Evolutionary conservation across 176 grass and related monocot genomes (phyloP), one percentile per base, ranked within the genome.

Genomic region (Cenchrus fungigraminus): DNA sequence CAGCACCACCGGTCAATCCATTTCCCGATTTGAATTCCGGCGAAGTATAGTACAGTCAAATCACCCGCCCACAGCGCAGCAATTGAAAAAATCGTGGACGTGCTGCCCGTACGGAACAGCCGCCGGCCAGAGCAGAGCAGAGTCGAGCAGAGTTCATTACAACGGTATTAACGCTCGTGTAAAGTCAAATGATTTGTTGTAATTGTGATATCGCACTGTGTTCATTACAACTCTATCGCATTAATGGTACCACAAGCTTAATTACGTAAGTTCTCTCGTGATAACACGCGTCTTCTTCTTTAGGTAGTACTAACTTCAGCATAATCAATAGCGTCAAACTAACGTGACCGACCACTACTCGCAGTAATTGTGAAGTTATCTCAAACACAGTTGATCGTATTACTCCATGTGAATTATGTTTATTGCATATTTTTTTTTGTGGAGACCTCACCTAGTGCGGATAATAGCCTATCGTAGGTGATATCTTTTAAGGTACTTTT

Each of bases 101-200:
- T 8, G 3, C 16, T 2, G 12, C 63, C 56, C 65, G 86, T 83
- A 77, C 86, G 86, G 78, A 58, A 56, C 46, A 62, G 37, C 20
- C 49, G 51, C 29, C 13, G 31, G 6, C 12, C 73, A 19, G 15
- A 56, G 19, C 31, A 40, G 53, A 31, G 8, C 31, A 40, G 53
- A 31, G 8, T 6, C 32, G 17, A 64, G 8, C 15, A 79, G 56
- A 56, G 80, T 25, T 25, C 22, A 25, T 25, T 25, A 0, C 53
- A 53, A 1, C 1, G 3, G 0, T 13, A 51, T 8, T 4, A 10
- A 32, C n/a, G 0, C 45, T 28, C 14, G 0, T 29, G n/a, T 0
- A 31, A 1, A 0, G 1, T 2, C 14, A 54, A 53, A 32, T 14
- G 6, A 5, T 25, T 71, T 10, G 19, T 6, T 6, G 2, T 72